Percentiles rank a stretch among this genome's conserved stretches.
Conservation (phyloP, 2,329 filamentous ascomycete genomes). For the Claviceps spartinae region DNA sequence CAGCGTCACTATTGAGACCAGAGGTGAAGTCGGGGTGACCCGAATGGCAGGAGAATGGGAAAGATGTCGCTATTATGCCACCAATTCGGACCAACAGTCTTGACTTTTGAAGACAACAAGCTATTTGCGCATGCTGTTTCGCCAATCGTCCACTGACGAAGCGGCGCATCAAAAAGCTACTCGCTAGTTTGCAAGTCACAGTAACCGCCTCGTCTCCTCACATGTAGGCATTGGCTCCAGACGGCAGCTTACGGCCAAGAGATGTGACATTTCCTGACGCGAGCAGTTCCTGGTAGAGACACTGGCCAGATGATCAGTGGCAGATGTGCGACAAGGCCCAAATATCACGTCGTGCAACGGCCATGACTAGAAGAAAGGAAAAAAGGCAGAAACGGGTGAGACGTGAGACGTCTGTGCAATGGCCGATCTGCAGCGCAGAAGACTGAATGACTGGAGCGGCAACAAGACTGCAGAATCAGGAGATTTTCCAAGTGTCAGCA, state of each 20-base stretch:
- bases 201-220: not conserved
- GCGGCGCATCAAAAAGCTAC: not conserved
- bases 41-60: slow-evolving; percentile 3
- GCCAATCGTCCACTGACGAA: not conserved
- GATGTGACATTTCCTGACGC: not conserved
- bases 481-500: not conserved
- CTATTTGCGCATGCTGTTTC: not conserved
- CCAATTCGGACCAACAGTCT: slow-evolving; percentile 4
- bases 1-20: not conserved
- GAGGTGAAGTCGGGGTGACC: slow-evolving; percentile 4
- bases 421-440: slow-evolving; percentile 10
- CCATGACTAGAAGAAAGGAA: not conserved
- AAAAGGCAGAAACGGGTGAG: slow-evolving; percentile 6
- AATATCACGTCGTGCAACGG: not conserved
- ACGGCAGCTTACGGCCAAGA: not conserved
- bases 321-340: slow-evolving; percentile 3
- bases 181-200: not conserved
- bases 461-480: slow-evolving; percentile 1
- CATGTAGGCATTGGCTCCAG: not conserved
- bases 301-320: not conserved
- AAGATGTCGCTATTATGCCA: slow-evolving; percentile 4
- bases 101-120: not conserved
- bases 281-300: slow-evolving; percentile 2
- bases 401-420: slow-evolving; percentile 7
- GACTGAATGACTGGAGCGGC: slow-evolving; percentile 1